Evolutionary conservation across 305 asterid species (phyloP).

Genomic region (Fraxinus albicans): DNA sequence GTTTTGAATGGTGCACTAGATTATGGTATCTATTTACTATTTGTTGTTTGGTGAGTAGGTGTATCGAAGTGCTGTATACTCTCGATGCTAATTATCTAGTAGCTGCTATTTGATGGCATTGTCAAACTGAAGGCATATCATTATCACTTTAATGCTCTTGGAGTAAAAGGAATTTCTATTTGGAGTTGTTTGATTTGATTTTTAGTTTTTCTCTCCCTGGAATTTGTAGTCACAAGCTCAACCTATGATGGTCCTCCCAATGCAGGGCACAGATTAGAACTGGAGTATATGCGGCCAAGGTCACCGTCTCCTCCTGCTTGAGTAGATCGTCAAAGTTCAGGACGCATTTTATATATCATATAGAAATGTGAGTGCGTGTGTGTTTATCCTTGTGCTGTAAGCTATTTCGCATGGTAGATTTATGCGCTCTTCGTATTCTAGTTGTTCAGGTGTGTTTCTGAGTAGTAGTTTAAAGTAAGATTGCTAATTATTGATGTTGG

Average conservation of each 20-base stretch:
- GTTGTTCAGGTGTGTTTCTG: conserved; percentile 7
- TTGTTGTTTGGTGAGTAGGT: neutral
- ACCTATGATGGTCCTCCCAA: conserved; percentile 34
- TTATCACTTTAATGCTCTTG: neutral
- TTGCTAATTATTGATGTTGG: neutral
- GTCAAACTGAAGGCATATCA: neutral
- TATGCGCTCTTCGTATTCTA: conserved; percentile 7
- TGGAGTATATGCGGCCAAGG: neutral
- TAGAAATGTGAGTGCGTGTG: neutral
- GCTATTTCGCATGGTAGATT: neutral
- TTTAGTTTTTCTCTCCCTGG: neutral
- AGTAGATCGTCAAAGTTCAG: neutral
- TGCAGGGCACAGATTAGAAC: conserved; percentile 30
- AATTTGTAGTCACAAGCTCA: conserved; percentile 22
- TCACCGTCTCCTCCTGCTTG: neutral
- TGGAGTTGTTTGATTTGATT: neutral
- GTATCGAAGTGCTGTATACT: neutral
- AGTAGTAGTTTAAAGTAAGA: neutral
- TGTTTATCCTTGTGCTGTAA: conserved; percentile 1
- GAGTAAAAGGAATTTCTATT: neutral
- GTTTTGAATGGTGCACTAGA: neutral
- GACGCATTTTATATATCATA: neutral
- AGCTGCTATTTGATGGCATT: neutral
- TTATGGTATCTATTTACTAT: neutral
- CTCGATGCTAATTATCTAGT: neutral